phyloP scores from a whole-genome alignment of 306 rosid genomes.

The Cyamopsis tetragonoloba region DNA sequence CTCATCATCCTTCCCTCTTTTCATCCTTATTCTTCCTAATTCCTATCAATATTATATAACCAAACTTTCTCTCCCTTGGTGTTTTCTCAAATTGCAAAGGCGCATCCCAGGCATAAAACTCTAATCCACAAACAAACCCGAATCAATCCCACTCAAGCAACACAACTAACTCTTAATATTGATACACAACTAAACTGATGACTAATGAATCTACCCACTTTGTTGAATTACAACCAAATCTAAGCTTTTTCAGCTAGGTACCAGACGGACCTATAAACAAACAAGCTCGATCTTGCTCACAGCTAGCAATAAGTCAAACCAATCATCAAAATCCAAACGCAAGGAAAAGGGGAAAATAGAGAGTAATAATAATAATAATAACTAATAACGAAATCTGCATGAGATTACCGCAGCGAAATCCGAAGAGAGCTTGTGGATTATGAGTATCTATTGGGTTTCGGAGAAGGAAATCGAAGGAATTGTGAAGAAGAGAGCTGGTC shows the following conservation, averaged over 20 bases:
- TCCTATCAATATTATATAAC: too few species aligned
- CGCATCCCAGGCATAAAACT: constrained; percentile 6
- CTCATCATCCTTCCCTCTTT: constrained; percentile 74
- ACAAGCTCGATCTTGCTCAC: constrained; percentile 22
- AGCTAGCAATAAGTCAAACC: background rate
- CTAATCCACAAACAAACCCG: constrained; percentile 27
- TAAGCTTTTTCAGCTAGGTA: background rate
- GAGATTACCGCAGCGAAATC: background rate
- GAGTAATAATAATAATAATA: background rate
- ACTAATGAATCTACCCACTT: constrained; percentile 16
- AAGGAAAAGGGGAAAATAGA: background rate
- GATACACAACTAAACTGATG: constrained; percentile 5
- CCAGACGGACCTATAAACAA: background rate
- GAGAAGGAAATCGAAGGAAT: background rate
- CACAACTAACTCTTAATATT: background rate
- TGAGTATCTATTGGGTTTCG: background rate
- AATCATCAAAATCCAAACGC: background rate
- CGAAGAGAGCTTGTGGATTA: background rate
- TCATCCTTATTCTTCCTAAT: constrained; percentile 47
- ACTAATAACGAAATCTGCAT: background rate
- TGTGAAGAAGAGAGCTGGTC: background rate
- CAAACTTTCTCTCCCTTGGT: background rate
- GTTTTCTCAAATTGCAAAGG: background rate
- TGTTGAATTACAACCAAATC: background rate
- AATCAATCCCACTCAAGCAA: constrained; percentile 21